Evolutionary conservation across 2,329 filamentous ascomycete genomes (phyloP).

Genomic region (Fusarium neocosmosporiellum): DNA sequence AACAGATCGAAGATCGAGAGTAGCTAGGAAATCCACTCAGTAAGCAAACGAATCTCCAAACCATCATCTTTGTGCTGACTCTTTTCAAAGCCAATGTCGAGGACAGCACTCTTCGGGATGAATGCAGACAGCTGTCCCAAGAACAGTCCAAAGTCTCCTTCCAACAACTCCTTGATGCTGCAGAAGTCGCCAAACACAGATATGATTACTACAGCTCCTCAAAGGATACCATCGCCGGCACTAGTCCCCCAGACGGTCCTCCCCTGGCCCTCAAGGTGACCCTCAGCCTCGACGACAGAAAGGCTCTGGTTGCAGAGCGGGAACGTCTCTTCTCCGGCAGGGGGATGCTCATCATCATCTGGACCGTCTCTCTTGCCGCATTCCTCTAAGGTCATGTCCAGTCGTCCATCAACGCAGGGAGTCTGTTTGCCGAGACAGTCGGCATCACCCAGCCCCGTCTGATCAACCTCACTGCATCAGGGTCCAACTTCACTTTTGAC

Average conservation of each 20-base stretch:
- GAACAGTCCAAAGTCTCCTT: background rate
- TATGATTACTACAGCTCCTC: background rate
- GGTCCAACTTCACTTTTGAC: background rate
- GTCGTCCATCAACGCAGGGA: slow-evolving; percentile 54
- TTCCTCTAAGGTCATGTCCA: slow-evolving; percentile 58
- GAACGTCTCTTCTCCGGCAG: slow-evolving; percentile 44
- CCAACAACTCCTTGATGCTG: background rate
- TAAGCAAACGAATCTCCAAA: background rate
- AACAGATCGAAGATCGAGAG: background rate
- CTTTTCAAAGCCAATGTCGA: background rate
- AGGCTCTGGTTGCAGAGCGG: slow-evolving; percentile 30
- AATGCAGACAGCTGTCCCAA: background rate
- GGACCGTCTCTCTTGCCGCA: slow-evolving; percentile 54
- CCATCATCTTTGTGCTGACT: background rate
- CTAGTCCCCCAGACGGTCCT: background rate
- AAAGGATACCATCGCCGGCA: background rate
- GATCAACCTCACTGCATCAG: background rate
- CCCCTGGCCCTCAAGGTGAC: background rate
- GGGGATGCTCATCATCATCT: slow-evolving; percentile 33
- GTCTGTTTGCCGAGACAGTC: slow-evolving; percentile 41
- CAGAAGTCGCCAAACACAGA: background rate
- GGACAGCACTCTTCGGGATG: background rate
- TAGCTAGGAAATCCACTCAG: background rate
- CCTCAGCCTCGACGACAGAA: slow-evolving; percentile 7
- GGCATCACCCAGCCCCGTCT: slow-evolving; percentile 5